Conservation (phyloP, 352 stramenopile species). For the Globisporangium acanthophoron region DNA sequence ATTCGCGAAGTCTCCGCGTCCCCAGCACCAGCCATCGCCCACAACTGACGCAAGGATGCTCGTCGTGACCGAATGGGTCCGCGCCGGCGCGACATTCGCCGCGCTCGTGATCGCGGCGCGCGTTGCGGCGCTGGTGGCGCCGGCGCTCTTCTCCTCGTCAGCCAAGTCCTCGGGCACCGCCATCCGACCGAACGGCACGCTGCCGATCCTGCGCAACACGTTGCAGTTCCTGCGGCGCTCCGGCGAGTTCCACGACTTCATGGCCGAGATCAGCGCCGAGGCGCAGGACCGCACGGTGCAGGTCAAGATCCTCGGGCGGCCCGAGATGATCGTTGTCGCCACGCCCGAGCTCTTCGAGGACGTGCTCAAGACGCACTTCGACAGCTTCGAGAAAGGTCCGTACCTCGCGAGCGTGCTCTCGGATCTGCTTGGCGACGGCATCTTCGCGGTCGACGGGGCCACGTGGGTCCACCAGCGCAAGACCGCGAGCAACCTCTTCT, state of each 20-base stretch:
- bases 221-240: slow-evolving; percentile 28
- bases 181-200: slow-evolving; percentile 13
- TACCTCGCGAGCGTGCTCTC: slow-evolving; percentile 31
- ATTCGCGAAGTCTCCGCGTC: background rate
- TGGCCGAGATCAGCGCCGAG: slow-evolving; percentile 27
- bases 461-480: slow-evolving; percentile 27
- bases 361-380: slow-evolving; percentile 46
- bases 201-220: slow-evolving; percentile 41
- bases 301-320: slow-evolving; percentile 31
- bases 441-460: slow-evolving; percentile 25
- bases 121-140: background rate
- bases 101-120: background rate
- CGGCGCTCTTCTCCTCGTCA: background rate
- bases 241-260: slow-evolving; percentile 36
- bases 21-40: background rate
- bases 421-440: slow-evolving; percentile 20
- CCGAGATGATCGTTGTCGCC: slow-evolving; percentile 34
- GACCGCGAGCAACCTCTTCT: slow-evolving; percentile 24
- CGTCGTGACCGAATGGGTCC: background rate
- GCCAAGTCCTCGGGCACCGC: background rate
- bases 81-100: background rate
- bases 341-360: slow-evolving; percentile 49
- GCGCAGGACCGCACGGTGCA: slow-evolving; percentile 27
- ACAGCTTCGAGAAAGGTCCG: slow-evolving; percentile 38
- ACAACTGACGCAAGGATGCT: background rate